Evolutionary conservation across 2,329 filamentous ascomycete species (phyloP).

Genomic region (Venturia pyrina): DNA sequence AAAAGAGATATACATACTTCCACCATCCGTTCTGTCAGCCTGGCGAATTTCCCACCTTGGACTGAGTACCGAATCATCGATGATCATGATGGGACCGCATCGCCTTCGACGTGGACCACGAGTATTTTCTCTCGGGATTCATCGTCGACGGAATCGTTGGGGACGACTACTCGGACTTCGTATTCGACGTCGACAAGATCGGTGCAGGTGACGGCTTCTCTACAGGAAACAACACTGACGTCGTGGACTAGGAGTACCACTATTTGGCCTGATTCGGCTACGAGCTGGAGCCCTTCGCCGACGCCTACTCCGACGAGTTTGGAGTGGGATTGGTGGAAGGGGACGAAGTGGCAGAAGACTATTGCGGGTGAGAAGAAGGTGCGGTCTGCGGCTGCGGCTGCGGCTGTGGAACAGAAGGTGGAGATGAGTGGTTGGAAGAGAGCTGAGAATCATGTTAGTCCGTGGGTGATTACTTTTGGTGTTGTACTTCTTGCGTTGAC

Average conservation of each 20-base stretch:
- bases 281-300: not conserved
- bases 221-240: not conserved
- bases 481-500: not conserved
- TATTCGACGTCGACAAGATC: not conserved
- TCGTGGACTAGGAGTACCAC: not conserved
- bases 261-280: not conserved
- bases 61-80: too few species aligned
- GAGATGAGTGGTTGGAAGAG: not conserved
- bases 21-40: too few species aligned
- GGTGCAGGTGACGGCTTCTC: not conserved
- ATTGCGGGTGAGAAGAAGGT: not conserved
- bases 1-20: too few species aligned
- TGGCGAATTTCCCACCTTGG: too few species aligned
- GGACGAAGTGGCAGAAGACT: not conserved
- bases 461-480: not conserved
- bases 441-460: not conserved
- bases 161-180: not conserved
- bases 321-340: slow-evolving; percentile 4
- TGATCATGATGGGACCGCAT: too few species aligned
- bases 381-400: not conserved
- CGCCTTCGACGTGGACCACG: too few species aligned
- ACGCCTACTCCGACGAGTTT: not conserved
- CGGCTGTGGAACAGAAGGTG: not conserved
- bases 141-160: too few species aligned
- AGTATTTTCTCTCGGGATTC: too few species aligned